Evolutionary conservation across 768 basidiomycete species (phyloP).

Genomic region (Collybiopsis luxurians): DNA sequence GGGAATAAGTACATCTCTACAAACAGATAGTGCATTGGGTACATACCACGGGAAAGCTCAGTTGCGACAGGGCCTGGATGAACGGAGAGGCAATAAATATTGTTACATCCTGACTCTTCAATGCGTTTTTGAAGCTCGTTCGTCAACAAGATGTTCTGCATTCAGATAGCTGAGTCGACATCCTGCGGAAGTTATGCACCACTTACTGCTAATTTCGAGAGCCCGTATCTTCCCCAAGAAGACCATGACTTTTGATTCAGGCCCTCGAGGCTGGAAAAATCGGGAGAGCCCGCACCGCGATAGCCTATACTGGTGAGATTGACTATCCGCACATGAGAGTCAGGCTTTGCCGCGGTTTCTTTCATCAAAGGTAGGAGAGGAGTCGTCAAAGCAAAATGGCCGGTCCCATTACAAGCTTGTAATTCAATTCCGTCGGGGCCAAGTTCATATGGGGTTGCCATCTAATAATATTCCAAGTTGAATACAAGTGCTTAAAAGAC

Average conservation of each 20-base stretch:
- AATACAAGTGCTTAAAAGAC: not conserved
- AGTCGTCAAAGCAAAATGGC: conserved; percentile 8
- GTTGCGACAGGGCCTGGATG: conserved; percentile 9
- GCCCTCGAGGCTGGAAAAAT: conserved; percentile 6
- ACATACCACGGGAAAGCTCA: not conserved
- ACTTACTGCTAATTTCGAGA: conserved; percentile 9
- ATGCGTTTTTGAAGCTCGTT: conserved; percentile 12
- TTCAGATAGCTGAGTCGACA: not conserved
- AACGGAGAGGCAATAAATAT: conserved; percentile 8
- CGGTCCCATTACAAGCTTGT: conserved; percentile 7
- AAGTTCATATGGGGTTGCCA: conserved; percentile 8
- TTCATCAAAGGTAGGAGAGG: conserved; percentile 7
- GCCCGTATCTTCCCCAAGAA: conserved; percentile 4
- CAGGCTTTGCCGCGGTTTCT: conserved; percentile 3
- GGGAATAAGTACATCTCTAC: not conserved
- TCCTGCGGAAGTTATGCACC: not conserved
- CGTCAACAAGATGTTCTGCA: conserved; percentile 9
- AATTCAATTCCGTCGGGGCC: conserved; percentile 9
- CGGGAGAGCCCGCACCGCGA: not conserved
- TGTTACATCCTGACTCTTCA: not conserved
- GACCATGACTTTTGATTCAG: conserved; percentile 6
- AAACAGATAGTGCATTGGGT: not conserved
- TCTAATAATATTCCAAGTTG: not conserved
- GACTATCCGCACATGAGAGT: conserved; percentile 9
- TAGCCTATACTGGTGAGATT: conserved; percentile 4